Conservation (phyloP, 2,329 filamentous ascomycete species). For the Cytospora chrysosperma region DNA sequence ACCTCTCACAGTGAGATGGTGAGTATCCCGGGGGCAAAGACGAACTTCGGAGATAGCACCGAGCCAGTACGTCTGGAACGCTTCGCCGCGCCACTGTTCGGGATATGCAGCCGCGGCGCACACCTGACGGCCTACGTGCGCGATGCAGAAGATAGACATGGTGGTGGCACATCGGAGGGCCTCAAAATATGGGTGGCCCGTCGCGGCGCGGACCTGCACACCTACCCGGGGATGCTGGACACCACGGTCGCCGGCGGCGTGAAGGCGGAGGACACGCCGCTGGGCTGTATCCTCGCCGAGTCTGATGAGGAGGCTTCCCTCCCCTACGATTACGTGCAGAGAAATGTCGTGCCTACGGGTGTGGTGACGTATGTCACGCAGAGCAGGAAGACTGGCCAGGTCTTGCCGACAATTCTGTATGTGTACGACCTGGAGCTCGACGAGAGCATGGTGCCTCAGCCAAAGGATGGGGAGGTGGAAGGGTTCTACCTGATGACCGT, state of each 20-base stretch:
- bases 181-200: constrained; percentile 72
- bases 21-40: constrained; percentile 38
- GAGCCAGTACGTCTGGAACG: constrained; percentile 50
- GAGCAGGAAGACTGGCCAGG: constrained; percentile 3
- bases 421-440: constrained; percentile 73
- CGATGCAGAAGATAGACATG: background rate
- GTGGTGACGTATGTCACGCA: constrained; percentile 31
- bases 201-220: constrained; percentile 64
- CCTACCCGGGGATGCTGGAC: constrained; percentile 73
- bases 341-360: constrained; percentile 31
- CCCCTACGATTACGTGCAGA: constrained; percentile 30
- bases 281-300: constrained; percentile 69
- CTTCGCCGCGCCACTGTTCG: constrained; percentile 62
- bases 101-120: constrained; percentile 63
- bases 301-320: constrained; percentile 67
- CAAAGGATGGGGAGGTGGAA: constrained; percentile 76
- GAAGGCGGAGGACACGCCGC: constrained; percentile 62
- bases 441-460: constrained; percentile 57
- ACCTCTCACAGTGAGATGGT: constrained; percentile 45
- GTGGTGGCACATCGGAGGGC: background rate
- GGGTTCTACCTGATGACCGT: constrained; percentile 68
- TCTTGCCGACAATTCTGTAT: constrained; percentile 50
- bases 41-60: background rate
- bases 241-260: constrained; percentile 80
- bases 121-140: constrained; percentile 64